A percentile compares a stretch with the other conserved stretches of the same genome.
These are phyloP conservation scores for Cryptosporidium xiaoi DNA, from an alignment of 169 alveolate species.

Conservation along the genomic window DNA sequence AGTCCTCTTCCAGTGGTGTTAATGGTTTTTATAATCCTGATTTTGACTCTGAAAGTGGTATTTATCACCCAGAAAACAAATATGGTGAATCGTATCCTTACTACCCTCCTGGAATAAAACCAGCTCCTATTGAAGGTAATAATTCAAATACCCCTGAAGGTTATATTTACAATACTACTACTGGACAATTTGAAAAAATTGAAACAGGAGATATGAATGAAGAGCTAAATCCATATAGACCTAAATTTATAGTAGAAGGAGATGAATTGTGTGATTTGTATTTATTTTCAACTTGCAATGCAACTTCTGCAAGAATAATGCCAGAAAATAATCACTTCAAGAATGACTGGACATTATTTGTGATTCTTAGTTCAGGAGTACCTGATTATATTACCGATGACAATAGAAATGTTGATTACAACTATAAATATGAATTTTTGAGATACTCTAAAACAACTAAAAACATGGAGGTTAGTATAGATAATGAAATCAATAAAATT, in stretches of 20 bases:
- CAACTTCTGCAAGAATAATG: conserved; percentile 42
- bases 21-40: conserved; percentile 31
- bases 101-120: conserved; percentile 53
- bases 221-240: conserved; percentile 3
- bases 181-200: conserved; percentile 37
- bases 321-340: background rate
- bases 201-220: background rate
- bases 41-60: background rate
- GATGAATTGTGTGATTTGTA: conserved; percentile 14
- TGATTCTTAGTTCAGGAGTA: conserved; percentile 33
- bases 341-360: conserved; percentile 50
- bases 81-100: conserved; percentile 31
- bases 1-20: background rate
- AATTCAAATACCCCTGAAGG: conserved; percentile 28
- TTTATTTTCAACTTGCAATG: conserved; percentile 39
- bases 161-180: conserved; percentile 16
- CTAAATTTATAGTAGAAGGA: conserved; percentile 42
- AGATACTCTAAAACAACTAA: background rate
- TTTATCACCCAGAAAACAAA: conserved; percentile 11
- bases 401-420: background rate
- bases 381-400: background rate
- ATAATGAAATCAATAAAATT: no score
- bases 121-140: conserved; percentile 32
- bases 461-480: no score
- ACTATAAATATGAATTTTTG: conserved; percentile 35